Evolutionary conservation across 2,329 filamentous ascomycete genomes (phyloP).

Genomic region (Xylariales sp.): DNA sequence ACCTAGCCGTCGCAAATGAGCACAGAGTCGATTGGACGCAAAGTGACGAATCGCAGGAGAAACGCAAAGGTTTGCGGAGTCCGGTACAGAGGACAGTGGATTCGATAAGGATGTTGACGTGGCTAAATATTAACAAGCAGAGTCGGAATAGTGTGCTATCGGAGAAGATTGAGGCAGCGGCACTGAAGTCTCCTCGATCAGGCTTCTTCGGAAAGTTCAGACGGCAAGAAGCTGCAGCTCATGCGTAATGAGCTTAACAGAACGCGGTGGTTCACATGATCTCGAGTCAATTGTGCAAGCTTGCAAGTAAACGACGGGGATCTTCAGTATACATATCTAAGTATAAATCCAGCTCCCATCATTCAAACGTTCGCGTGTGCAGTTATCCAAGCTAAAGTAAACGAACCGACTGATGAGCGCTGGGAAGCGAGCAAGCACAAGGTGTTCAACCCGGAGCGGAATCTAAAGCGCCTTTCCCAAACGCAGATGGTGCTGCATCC

Average conservation of each 20-base stretch:
- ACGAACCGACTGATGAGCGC: too few relatives aligned
- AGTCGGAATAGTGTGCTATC: conserved; percentile 16
- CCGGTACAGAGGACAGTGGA: conserved; percentile 39
- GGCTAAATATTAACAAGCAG: conserved; percentile 22
- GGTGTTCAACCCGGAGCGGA: conserved; percentile 28
- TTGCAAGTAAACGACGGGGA: too few relatives aligned
- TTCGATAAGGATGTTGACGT: conserved; percentile 46
- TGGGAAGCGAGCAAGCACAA: too few relatives aligned
- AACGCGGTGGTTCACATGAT: too few relatives aligned
- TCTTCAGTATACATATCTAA: too few relatives aligned
- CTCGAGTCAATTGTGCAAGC: too few relatives aligned
- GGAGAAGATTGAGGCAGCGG: conserved; percentile 15
- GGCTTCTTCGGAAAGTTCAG: conserved; percentile 42
- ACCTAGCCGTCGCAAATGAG: conserved; percentile 23
- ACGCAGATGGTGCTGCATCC: conserved; percentile 30
- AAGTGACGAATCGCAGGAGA: conserved; percentile 40
- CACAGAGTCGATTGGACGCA: conserved; percentile 55
- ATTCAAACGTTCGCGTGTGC: too few relatives aligned
- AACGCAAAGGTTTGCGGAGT: conserved; percentile 16
- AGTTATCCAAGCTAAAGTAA: too few relatives aligned
- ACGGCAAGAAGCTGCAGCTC: conserved; percentile 23
- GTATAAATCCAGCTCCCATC: too few relatives aligned
- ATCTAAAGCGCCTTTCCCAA: conserved; percentile 34
- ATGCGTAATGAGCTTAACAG: too few relatives aligned
- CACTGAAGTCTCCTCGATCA: conserved; percentile 28